These are phyloP conservation scores for Nigrospora oryzae DNA, from an alignment of 2,329 filamentous ascomycete species.

Conservation along the genomic window DNA sequence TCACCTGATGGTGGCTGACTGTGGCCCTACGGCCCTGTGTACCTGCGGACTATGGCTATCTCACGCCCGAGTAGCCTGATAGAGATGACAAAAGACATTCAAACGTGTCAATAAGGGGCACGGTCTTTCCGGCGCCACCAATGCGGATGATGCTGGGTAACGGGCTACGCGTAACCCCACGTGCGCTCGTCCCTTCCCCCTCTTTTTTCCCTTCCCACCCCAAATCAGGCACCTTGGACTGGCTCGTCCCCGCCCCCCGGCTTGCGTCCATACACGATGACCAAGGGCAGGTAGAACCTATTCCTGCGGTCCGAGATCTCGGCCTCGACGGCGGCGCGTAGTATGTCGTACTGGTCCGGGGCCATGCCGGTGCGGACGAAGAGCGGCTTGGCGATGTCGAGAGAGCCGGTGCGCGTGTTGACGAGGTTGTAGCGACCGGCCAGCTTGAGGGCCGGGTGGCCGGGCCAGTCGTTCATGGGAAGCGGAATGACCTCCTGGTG, in stretches of 20 bases:
- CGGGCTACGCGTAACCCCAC: no score
- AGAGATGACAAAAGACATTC: no score
- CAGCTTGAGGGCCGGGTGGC: neutral
- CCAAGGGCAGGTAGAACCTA: neutral
- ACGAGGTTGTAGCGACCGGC: neutral
- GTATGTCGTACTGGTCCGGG: neutral
- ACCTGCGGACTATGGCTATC: no score
- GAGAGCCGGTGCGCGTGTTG: neutral
- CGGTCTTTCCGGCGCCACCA: no score
- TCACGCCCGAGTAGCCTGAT: no score
- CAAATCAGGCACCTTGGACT: no score
- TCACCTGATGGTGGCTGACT: no score
- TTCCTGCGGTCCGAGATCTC: neutral
- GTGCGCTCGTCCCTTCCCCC: no score
- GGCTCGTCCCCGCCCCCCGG: neutral
- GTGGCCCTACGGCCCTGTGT: no score
- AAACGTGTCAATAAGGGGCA: no score
- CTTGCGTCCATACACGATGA: neutral
- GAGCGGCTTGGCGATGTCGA: neutral
- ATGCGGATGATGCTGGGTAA: no score
- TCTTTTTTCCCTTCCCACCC: no score
- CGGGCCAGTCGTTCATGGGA: neutral
- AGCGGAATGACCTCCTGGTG: neutral
- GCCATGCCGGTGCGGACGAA: neutral
- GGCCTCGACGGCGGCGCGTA: neutral